Base-by-base conservation (phyloP, 164 flowering plant species). In the Buxus sempervirens region DNA sequence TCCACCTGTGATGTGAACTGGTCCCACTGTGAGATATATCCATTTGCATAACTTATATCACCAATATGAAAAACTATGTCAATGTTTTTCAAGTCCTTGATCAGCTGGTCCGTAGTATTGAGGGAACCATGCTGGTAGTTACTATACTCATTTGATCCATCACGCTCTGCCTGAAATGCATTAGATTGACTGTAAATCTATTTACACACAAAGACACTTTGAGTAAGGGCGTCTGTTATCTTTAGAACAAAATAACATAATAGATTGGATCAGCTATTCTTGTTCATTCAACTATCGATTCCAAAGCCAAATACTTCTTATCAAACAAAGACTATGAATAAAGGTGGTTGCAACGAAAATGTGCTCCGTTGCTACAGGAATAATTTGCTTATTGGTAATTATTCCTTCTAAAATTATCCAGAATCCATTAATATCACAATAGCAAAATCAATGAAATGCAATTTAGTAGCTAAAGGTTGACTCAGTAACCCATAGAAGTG, bases 1-100 rank as follows among this genome's bases (percentile, higher is more conserved):
- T 84, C 88, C 42, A 93, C 84, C 74, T 85, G 93, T 51, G 93
- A 69, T 0, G 98, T 91, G 74, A 91, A 93, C 71, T 91, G 98
- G 71, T 93, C 98, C 97, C 98, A 93, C 67, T 91, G 97, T 8
- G 97, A 93, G 62, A 93, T 59, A 60, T 88, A 93, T 28, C 97
- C 97, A 74, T 89, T 93, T 51, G 98, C 75, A 74, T 91, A 91
- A 22, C 84, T 13, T 38, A 91, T 57, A 70, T 93, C 97, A 64
- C 98, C 98, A 4, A 91, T 91, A 54, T 89, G 96, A 68, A 93
- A 89, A 21, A 93, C 93, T 71, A 89, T 83, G 80, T 93, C 96
- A 59, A 76, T 74, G 80, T 90, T 84, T 24, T 75, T 58, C 74
- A 90, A 73, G 73, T 90, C 98, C 63, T 80, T 80, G 64, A 86